These are phyloP conservation scores for Botryosphaeria dothidea DNA, from an alignment of 2,329 filamentous ascomycete genomes.

Conservation along the genomic window DNA sequence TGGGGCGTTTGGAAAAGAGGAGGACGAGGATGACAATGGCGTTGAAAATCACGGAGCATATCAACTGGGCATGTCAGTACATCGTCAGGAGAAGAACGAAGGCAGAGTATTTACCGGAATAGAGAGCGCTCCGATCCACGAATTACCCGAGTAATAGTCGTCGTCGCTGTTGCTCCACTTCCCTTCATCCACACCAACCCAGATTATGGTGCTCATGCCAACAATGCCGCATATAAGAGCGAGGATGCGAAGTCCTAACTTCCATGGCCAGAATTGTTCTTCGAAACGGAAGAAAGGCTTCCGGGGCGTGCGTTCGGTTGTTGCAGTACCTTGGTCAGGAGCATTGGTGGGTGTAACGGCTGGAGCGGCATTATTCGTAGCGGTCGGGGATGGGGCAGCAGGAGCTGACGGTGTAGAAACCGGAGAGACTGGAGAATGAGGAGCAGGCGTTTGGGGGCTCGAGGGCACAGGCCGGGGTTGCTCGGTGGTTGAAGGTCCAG, in stretches of 20 bases:
- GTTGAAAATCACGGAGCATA: constrained; percentile 33
- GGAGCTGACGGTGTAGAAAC: neutral
- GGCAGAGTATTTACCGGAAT: constrained; percentile 26
- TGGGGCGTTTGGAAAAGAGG: constrained; percentile 25
- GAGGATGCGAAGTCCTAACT: neutral
- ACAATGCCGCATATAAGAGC: neutral
- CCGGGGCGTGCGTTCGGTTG: neutral
- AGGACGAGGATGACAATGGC: constrained; percentile 29
- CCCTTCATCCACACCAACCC: neutral
- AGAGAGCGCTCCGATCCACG: constrained; percentile 19
- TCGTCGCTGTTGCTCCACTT: neutral
- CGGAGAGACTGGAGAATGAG: neutral
- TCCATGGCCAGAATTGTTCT: neutral
- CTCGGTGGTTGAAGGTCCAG: neutral
- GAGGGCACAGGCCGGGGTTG: neutral
- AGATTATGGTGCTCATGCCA: neutral
- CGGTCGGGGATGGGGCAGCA: neutral
- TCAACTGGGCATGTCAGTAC: constrained; percentile 22
- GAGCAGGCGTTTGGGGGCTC: neutral
- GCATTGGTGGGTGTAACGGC: neutral
- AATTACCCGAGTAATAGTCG: neutral
- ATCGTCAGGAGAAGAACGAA: neutral
- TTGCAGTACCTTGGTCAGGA: neutral
- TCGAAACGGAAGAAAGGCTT: neutral
- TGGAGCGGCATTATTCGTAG: neutral